A percentile compares a stretch with the other conserved stretches of the same genome.
Evolutionary conservation across 371 early-diverging fungal species (phyloP).

Genomic region (Blakeslea trispora): DNA sequence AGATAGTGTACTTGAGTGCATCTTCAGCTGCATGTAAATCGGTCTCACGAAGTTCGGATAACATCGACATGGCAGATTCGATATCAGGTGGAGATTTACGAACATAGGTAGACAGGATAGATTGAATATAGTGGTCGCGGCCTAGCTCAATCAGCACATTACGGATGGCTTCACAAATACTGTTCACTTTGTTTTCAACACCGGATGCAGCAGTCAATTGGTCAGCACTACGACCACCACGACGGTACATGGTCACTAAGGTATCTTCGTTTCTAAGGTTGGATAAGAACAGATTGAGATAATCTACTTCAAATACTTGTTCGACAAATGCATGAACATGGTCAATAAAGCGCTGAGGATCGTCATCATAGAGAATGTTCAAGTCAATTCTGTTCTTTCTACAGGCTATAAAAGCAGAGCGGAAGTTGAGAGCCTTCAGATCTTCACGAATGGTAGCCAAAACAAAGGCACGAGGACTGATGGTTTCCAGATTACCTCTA

Average conservation of each 20-base stretch:
- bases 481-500: conserved; percentile 95
- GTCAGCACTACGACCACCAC: conserved; percentile 21
- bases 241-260: conserved; percentile 65
- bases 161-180: conserved; percentile 76
- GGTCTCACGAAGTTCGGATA: conserved; percentile 52
- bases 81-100: conserved; percentile 83
- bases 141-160: conserved; percentile 62
- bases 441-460: conserved; percentile 76
- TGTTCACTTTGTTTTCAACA: conserved; percentile 70
- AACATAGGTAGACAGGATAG: conserved; percentile 87
- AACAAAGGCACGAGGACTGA: conserved; percentile 92
- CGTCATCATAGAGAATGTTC: conserved; percentile 85
- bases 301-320: conserved; percentile 82
- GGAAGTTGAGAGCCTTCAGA: conserved; percentile 71
- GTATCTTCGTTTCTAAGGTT: conserved; percentile 76
- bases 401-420: conserved; percentile 82
- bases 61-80: conserved; percentile 74
- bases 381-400: conserved; percentile 92
- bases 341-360: conserved; percentile 67
- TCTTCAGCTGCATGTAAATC: conserved; percentile 71
- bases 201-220: conserved; percentile 17
- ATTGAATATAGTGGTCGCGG: conserved; percentile 70
- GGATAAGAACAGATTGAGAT: conserved; percentile 89
- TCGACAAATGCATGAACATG: conserved; percentile 71
- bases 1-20: conserved; percentile 89